Conservation (phyloP, 768 basidiomycete genomes). For the Leccinum pellstonianum region DNA sequence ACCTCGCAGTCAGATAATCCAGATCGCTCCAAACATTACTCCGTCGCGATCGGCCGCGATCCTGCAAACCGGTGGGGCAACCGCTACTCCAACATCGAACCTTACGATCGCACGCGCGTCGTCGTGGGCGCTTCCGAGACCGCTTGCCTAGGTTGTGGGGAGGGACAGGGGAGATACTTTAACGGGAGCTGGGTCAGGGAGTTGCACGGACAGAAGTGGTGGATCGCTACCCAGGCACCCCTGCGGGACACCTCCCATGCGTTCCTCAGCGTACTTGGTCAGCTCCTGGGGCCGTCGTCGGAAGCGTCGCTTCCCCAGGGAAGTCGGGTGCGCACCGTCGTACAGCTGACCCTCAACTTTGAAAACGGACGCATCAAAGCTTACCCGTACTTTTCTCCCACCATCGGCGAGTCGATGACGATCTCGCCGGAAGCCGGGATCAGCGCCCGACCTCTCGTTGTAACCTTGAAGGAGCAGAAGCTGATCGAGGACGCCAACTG, state of each 20-base stretch:
- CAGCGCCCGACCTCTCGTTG: constrained; percentile 46
- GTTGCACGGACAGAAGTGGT: constrained; percentile 66
- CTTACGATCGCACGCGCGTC: constrained; percentile 82
- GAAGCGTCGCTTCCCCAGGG: constrained; percentile 25
- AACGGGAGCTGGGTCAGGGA: constrained; percentile 90
- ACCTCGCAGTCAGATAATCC: constrained; percentile 11
- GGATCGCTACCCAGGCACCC: constrained; percentile 87
- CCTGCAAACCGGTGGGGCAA: constrained; percentile 49
- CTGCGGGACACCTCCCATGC: constrained; percentile 66
- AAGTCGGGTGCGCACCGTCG: constrained; percentile 66
- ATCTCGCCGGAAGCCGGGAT: constrained; percentile 46
- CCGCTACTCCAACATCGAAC: constrained; percentile 71
- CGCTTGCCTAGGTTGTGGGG: constrained; percentile 19
- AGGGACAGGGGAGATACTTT: constrained; percentile 54
- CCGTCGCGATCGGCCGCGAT: constrained; percentile 48
- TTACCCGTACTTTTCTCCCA: constrained; percentile 69
- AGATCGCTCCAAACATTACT: constrained; percentile 48
- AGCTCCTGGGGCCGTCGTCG: constrained; percentile 41
- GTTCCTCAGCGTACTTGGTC: constrained; percentile 70
- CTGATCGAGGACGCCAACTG: constrained; percentile 57
- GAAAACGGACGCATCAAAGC: constrained; percentile 75
- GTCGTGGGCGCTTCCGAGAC: constrained; percentile 37
- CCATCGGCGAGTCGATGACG: constrained; percentile 51
- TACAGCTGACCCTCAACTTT: constrained; percentile 75
- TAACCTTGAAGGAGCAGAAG: constrained; percentile 52